Conservation (phyloP, 306 rosid species). For the Prunus mongolica region DNA sequence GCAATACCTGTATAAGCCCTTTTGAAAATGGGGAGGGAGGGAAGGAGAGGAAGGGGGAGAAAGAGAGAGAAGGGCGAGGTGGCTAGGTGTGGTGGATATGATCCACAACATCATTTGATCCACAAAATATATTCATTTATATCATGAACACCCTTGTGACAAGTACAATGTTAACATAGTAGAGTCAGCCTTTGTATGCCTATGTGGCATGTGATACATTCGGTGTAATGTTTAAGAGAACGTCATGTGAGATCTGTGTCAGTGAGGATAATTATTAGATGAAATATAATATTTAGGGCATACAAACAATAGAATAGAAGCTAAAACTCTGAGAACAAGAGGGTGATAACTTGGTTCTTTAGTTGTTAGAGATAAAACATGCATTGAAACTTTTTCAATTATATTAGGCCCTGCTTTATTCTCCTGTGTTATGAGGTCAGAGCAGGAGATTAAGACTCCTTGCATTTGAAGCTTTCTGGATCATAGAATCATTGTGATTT, state of each 20-base stretch:
- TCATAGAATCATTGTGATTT: background rate
- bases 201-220: background rate
- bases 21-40: background rate
- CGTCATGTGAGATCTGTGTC: background rate
- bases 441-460: background rate
- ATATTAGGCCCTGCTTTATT: background rate
- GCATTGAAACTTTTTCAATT: background rate
- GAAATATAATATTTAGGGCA: too few species aligned
- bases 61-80: background rate
- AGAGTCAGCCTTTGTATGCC: background rate
- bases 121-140: background rate
- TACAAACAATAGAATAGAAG: too few species aligned
- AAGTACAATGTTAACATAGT: background rate
- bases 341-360: too few species aligned
- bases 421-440: background rate
- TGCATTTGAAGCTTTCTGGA: background rate
- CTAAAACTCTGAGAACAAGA: too few species aligned
- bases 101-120: background rate
- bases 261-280: background rate
- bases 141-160: background rate
- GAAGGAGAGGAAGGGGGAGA: background rate
- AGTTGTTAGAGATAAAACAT: background rate
- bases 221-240: background rate
- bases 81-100: background rate
- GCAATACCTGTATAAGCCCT: background rate